phyloP scores from a whole-genome alignment of 768 basidiomycete species.

The Agaricus blazei region DNA sequence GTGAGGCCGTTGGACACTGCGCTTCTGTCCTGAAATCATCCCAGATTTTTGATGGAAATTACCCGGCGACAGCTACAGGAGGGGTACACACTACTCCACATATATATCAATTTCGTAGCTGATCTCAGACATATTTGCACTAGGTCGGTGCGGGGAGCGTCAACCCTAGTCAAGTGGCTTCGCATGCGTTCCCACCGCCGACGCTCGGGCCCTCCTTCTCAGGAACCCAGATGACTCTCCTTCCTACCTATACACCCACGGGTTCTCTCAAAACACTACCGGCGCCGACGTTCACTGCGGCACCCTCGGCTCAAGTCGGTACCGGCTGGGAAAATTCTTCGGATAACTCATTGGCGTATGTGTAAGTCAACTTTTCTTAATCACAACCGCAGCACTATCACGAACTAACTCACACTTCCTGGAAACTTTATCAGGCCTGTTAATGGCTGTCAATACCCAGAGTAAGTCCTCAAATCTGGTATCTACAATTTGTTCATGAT shows the following conservation, averaged over 20 bases:
- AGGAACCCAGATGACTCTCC: conserved; percentile 43
- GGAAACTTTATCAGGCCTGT: conserved; percentile 31
- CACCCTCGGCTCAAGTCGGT: conserved; percentile 51
- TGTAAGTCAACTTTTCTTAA: conserved; percentile 25
- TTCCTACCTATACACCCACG: conserved; percentile 73
- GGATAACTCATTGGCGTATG: conserved; percentile 57
- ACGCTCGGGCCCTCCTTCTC: conserved; percentile 48
- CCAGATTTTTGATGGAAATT: conserved; percentile 45
- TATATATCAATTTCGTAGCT: background rate
- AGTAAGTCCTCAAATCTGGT: conserved; percentile 27
- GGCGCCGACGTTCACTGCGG: conserved; percentile 57
- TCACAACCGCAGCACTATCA: conserved; percentile 4
- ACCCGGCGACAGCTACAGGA: conserved; percentile 67
- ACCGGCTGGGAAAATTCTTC: conserved; percentile 71
- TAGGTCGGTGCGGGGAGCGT: conserved; percentile 58
- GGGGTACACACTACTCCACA: conserved; percentile 30
- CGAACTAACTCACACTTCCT: background rate
- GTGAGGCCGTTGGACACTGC: conserved; percentile 42
- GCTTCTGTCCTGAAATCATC: conserved; percentile 31
- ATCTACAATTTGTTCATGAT: background rate
- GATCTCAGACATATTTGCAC: background rate
- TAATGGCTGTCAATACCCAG: conserved; percentile 59
- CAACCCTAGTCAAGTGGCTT: conserved; percentile 40
- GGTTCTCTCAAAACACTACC: conserved; percentile 58
- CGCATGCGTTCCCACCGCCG: conserved; percentile 62